A percentile compares a stretch with the other conserved stretches of the same genome.
Evolutionary conservation across 768 basidiomycete species (phyloP).

Genomic region (Podaxis sp.): DNA sequence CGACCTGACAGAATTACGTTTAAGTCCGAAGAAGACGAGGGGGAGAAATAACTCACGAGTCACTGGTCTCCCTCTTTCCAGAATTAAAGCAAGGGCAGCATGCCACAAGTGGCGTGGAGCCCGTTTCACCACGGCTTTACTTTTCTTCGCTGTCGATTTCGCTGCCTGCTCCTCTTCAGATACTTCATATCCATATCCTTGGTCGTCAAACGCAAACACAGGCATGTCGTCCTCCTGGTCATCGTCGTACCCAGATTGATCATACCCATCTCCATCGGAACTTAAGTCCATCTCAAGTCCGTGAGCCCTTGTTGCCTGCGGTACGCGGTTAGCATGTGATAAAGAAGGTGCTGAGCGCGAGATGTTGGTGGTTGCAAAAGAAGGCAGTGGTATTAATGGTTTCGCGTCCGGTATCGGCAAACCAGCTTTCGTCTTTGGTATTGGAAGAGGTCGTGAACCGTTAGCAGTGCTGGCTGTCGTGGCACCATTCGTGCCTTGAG

Average conservation of each 20-base stretch:
- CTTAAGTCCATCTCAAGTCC: conserved; percentile 19
- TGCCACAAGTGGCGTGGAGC: conserved; percentile 61
- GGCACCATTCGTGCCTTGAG: conserved; percentile 14
- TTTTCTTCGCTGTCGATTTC: conserved; percentile 14
- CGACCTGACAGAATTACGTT: conserved; percentile 34
- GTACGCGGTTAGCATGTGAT: conserved; percentile 8
- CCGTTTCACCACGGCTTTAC: background rate
- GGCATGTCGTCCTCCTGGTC: background rate
- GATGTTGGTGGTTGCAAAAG: conserved; percentile 35
- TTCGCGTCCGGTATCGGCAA: conserved; percentile 6
- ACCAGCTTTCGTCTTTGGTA: conserved; percentile 18
- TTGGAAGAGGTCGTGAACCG: conserved; percentile 22
- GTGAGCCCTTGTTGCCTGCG: background rate
- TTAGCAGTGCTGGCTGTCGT: conserved; percentile 11
- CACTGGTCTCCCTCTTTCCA: conserved; percentile 80
- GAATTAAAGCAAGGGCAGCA: conserved; percentile 70
- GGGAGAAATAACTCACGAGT: conserved; percentile 40
- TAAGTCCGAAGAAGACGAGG: background rate
- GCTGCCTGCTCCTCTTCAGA: conserved; percentile 14
- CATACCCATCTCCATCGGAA: conserved; percentile 24
- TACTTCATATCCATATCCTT: conserved; percentile 16
- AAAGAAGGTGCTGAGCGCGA: conserved; percentile 27
- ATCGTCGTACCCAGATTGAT: conserved; percentile 14
- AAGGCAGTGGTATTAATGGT: conserved; percentile 35
- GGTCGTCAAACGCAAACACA: background rate